A percentile compares a stretch with the other conserved stretches of the same genome.
Evolutionary conservation across 805 yeast genomes (phyloP).

Genomic region (Blastobotrys muscicola): DNA sequence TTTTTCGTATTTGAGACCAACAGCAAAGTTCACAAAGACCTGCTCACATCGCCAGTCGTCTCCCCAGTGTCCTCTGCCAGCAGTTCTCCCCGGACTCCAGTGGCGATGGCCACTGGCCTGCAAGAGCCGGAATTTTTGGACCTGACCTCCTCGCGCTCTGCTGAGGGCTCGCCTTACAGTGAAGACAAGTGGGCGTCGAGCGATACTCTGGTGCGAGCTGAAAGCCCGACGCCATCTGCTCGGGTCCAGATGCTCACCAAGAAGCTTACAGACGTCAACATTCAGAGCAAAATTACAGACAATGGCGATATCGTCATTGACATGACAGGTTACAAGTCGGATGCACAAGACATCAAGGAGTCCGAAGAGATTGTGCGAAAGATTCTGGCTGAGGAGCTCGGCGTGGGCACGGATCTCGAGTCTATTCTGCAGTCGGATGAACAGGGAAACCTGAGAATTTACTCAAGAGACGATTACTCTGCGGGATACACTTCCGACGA

Average conservation of each 20-base stretch:
- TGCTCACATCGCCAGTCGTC: constrained; percentile 80
- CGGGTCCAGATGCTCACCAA: constrained; percentile 55
- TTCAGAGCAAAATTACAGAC: constrained; percentile 78
- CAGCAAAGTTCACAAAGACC: constrained; percentile 58
- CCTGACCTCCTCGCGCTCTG: constrained; percentile 18
- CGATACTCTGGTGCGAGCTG: constrained; percentile 6
- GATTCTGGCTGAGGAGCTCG: constrained; percentile 65
- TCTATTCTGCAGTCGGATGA: constrained; percentile 24
- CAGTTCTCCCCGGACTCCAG: constrained; percentile 18
- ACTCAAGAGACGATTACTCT: constrained; percentile 9
- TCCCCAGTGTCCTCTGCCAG: constrained; percentile 49
- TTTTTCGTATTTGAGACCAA: constrained; percentile 89
- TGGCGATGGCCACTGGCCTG: constrained; percentile 10
- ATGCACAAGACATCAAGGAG: constrained; percentile 62
- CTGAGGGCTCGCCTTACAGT: background rate
- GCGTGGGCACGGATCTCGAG: constrained; percentile 21
- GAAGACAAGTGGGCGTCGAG: background rate
- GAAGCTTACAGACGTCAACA: constrained; percentile 58
- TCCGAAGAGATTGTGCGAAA: constrained; percentile 69
- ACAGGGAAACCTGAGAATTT: constrained; percentile 28
- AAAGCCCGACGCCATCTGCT: constrained; percentile 17
- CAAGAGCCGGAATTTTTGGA: constrained; percentile 46
- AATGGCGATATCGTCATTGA: constrained; percentile 87
- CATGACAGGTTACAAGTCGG: constrained; percentile 93
- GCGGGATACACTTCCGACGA: constrained; percentile 11